Percentiles rank a stretch among this genome's conserved stretches.
Conservation (phyloP, 2,329 filamentous ascomycete genomes). For the Colletotrichum agaves region DNA sequence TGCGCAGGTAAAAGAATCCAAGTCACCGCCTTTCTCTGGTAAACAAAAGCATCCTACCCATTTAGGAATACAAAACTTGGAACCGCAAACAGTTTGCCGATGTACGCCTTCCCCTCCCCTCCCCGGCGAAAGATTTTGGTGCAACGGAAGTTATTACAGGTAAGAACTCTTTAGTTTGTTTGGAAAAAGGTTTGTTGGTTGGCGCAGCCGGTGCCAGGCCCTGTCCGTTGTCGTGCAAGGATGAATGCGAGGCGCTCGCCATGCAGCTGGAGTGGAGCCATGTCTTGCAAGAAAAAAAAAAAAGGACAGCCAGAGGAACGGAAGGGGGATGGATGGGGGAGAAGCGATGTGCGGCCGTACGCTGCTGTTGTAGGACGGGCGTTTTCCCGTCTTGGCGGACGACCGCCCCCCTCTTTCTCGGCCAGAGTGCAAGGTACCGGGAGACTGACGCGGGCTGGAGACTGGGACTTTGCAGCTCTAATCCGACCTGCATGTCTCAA, state of each 20-base stretch:
- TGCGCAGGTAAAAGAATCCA: constrained; percentile 1
- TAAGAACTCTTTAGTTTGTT: constrained; percentile 17
- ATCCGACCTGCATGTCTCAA: constrained; percentile 19
- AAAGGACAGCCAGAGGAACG: background rate
- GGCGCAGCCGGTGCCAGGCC: background rate
- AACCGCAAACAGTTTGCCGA: constrained; percentile 25
- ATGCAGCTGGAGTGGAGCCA: constrained; percentile 3
- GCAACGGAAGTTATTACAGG: constrained; percentile 30
- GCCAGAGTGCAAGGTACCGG: constrained; percentile 6
- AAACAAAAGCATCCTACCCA: constrained; percentile 19
- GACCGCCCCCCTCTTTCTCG: constrained; percentile 36
- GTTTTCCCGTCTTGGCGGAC: constrained; percentile 15
- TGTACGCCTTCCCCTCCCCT: constrained; percentile 5
- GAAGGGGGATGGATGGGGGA: too few species aligned
- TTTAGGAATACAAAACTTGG: background rate
- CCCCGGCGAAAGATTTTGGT: constrained; percentile 10
- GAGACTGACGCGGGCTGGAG: background rate
- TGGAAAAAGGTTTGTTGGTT: constrained; percentile 1
- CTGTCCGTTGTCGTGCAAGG: constrained; percentile 14
- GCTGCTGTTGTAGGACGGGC: background rate
- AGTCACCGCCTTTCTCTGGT: constrained; percentile 6
- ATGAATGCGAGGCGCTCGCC: background rate
- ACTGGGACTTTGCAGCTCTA: background rate
- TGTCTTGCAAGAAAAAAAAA: constrained; percentile 8
- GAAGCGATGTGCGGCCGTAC: background rate